A percentile compares a stretch with the other conserved stretches of the same genome.
phyloP scores from a whole-genome alignment of 805 yeast species.

The Yamadazyma nakazawae region DNA sequence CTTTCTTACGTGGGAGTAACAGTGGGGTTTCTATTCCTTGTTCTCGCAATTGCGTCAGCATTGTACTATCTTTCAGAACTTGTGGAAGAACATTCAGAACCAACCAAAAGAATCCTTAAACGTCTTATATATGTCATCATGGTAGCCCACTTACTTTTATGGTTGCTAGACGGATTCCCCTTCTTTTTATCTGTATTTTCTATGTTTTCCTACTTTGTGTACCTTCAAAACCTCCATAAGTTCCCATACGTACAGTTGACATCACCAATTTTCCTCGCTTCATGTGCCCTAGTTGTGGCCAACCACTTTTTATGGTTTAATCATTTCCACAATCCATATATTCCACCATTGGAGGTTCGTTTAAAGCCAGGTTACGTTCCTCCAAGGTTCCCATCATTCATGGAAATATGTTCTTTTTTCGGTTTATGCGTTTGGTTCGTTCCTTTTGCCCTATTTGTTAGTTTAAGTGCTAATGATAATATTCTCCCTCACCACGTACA shows the following conservation, averaged over 20 bases:
- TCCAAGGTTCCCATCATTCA: constrained; percentile 72
- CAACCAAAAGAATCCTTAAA: constrained; percentile 68
- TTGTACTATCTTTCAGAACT: constrained; percentile 86
- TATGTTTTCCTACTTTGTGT: constrained; percentile 65
- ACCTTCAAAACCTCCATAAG: constrained; percentile 69
- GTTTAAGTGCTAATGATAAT: constrained; percentile 88
- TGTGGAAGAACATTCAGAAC: constrained; percentile 89
- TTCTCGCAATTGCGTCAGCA: constrained; percentile 75
- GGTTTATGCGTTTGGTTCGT: constrained; percentile 92
- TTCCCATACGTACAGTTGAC: constrained; percentile 82
- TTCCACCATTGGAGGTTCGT: constrained; percentile 66
- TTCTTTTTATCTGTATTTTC: constrained; percentile 63
- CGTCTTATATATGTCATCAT: constrained; percentile 64
- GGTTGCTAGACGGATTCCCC: constrained; percentile 79
- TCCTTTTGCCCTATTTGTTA: constrained; percentile 88
- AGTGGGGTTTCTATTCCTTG: constrained; percentile 39
- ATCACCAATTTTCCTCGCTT: constrained; percentile 64
- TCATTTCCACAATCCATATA: constrained; percentile 67
- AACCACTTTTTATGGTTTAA: constrained; percentile 92
- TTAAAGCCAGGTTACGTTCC: constrained; percentile 56
- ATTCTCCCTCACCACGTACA: constrained; percentile 61
- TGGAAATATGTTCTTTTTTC: constrained; percentile 92
- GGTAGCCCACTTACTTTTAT: constrained; percentile 50
- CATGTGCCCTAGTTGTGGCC: constrained; percentile 67
- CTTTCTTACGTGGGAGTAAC: constrained; percentile 38